Conservation (phyloP, 2,329 filamentous ascomycete species). For the Cercospora sojina region DNA sequence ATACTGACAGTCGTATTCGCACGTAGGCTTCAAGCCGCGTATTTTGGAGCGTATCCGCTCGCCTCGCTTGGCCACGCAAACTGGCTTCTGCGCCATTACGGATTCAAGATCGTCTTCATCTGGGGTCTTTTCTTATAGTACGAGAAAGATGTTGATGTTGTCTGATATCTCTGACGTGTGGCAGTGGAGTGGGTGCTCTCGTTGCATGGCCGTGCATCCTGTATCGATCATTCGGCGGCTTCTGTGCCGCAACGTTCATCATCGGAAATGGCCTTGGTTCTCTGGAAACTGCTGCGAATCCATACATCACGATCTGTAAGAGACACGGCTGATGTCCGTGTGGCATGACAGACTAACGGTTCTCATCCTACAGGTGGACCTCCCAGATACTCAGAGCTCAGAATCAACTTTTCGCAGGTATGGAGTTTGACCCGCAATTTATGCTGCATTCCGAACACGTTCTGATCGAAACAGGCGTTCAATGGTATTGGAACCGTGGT, state of each 20-base stretch:
- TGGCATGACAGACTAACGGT: neutral
- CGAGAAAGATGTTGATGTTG: neutral
- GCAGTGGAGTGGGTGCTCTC: constrained; percentile 53
- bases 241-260: constrained; percentile 59
- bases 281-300: constrained; percentile 61
- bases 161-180: neutral
- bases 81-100: constrained; percentile 46
- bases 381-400: constrained; percentile 58
- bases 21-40: constrained; percentile 48
- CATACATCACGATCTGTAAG: constrained; percentile 51
- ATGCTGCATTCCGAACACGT: neutral
- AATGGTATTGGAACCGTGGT: constrained; percentile 60
- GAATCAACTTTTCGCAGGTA: constrained; percentile 57
- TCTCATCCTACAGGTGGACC: constrained; percentile 45
- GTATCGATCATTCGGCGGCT: constrained; percentile 58
- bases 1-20: neutral
- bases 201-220: constrained; percentile 60
- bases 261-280: constrained; percentile 54
- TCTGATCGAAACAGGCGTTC: constrained; percentile 42
- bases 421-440: neutral
- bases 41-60: constrained; percentile 53
- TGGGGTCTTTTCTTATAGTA: constrained; percentile 54
- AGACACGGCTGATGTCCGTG: neutral
- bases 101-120: constrained; percentile 50
- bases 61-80: constrained; percentile 48